Conservation (phyloP, 2,329 filamentous ascomycete genomes). For the Ramularia collo-cygni region DNA sequence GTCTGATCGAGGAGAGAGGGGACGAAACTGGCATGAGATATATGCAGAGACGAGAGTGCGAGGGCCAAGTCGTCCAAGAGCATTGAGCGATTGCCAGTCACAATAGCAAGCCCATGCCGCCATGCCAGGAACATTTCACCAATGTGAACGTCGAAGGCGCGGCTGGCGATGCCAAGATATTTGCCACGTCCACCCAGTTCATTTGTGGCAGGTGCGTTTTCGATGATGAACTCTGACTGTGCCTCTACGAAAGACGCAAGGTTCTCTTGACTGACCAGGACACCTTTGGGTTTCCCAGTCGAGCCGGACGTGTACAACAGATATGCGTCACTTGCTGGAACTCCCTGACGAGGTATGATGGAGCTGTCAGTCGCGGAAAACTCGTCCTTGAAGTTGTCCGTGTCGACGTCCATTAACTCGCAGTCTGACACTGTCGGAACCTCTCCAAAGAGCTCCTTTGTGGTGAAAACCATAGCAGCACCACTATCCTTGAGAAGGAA, state of each 20-base stretch:
- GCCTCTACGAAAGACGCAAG: slow-evolving; percentile 34
- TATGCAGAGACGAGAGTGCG: slow-evolving; percentile 5
- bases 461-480: slow-evolving; percentile 9
- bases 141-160: slow-evolving; percentile 13
- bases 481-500: slow-evolving; percentile 8
- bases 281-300: slow-evolving; percentile 69
- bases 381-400: neutral
- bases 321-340: slow-evolving; percentile 8
- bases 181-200: slow-evolving; percentile 9
- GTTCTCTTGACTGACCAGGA: slow-evolving; percentile 67
- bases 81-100: slow-evolving; percentile 10
- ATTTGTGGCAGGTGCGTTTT: slow-evolving; percentile 4
- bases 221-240: slow-evolving; percentile 10
- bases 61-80: slow-evolving; percentile 11
- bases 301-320: slow-evolving; percentile 47
- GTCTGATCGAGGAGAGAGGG: slow-evolving; percentile 13
- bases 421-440: slow-evolving; percentile 1
- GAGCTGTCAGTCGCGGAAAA: neutral
- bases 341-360: neutral
- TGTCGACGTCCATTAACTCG: slow-evolving; percentile 5
- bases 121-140: slow-evolving; percentile 14
- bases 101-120: slow-evolving; percentile 7
- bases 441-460: slow-evolving; percentile 7
- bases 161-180: slow-evolving; percentile 12
- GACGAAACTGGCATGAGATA: slow-evolving; percentile 13